These are phyloP conservation scores for Phytophthora vignae DNA, from an alignment of 352 stramenopile species.

Conservation along the genomic window DNA sequence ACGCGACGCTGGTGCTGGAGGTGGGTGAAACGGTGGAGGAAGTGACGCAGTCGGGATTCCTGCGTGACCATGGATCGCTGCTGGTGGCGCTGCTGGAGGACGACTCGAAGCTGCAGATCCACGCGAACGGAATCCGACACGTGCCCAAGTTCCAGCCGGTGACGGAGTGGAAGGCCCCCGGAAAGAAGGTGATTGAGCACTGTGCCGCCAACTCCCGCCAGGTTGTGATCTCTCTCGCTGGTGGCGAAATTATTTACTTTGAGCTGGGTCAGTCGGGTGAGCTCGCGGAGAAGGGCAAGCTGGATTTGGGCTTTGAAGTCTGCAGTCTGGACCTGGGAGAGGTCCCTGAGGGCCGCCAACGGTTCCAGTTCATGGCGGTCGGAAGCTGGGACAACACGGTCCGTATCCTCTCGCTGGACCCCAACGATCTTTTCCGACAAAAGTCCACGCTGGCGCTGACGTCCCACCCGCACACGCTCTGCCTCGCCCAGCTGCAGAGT, in stretches of 20 bases:
- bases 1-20: constrained; percentile 98
- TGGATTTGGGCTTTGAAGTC: constrained; percentile 97
- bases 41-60: constrained; percentile 96
- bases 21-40: constrained; percentile 99
- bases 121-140: constrained; percentile 95
- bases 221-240: constrained; percentile 96
- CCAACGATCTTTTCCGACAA: constrained; percentile 89
- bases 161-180: constrained; percentile 98
- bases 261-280: constrained; percentile 95
- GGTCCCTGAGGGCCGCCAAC: constrained; percentile 93
- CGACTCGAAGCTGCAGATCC: constrained; percentile 97
- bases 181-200: constrained; percentile 97
- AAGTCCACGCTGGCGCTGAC: constrained; percentile 86
- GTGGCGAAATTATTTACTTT: constrained; percentile 98
- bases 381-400: constrained; percentile 93
- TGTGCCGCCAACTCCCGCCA: constrained; percentile 97
- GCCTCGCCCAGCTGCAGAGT: constrained; percentile 80
- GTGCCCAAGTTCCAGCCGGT: constrained; percentile 93
- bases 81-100: constrained; percentile 95
- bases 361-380: constrained; percentile 97
- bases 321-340: constrained; percentile 97
- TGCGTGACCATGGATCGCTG: constrained; percentile 95
- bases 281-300: constrained; percentile 93
- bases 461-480: constrained; percentile 86
- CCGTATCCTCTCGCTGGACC: constrained; percentile 96